Percentiles rank a stretch among this genome's conserved stretches.
phyloP scores from a whole-genome alignment of 2,329 filamentous ascomycete species.

The Scedosporium boydii region DNA sequence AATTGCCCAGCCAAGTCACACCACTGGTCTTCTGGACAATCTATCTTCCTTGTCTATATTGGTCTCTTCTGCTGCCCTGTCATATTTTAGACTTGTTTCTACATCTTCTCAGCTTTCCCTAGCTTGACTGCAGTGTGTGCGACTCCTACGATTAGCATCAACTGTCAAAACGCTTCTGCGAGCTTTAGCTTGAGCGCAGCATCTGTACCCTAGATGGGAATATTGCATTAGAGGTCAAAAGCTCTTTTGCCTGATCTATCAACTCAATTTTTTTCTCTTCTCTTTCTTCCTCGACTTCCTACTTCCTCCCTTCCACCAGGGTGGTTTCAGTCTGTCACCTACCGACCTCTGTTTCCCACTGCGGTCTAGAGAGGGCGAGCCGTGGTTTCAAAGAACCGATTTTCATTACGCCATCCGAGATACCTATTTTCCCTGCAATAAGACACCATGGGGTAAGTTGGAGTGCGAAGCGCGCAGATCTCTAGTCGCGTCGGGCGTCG shows the following conservation, averaged over 20 bases:
- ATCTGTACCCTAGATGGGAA: neutral
- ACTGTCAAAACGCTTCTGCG: neutral
- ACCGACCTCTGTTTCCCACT: neutral
- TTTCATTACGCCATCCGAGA: neutral
- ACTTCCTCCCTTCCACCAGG: neutral
- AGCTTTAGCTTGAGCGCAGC: neutral
- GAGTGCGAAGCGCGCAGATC: neutral
- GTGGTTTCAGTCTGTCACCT: neutral
- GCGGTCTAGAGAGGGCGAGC: neutral
- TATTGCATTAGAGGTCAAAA: neutral
- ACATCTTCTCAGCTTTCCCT: neutral
- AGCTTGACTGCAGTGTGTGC: neutral
- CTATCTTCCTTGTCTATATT: neutral
- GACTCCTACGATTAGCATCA: neutral
- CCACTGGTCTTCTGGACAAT: neutral
- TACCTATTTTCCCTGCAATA: neutral
- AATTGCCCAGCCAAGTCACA: neutral
- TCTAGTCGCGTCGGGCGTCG: neutral
- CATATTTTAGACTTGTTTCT: neutral
- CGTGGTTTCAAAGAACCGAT: neutral
- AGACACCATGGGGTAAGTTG: slow-evolving; percentile 20
- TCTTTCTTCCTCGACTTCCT: neutral
- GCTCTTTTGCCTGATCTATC: neutral
- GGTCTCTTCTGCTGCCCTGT: neutral
- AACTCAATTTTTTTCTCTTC: neutral